phyloP scores from a whole-genome alignment of 1,284 basidiomycete genomes.

The Ganoderma lucidum region DNA sequence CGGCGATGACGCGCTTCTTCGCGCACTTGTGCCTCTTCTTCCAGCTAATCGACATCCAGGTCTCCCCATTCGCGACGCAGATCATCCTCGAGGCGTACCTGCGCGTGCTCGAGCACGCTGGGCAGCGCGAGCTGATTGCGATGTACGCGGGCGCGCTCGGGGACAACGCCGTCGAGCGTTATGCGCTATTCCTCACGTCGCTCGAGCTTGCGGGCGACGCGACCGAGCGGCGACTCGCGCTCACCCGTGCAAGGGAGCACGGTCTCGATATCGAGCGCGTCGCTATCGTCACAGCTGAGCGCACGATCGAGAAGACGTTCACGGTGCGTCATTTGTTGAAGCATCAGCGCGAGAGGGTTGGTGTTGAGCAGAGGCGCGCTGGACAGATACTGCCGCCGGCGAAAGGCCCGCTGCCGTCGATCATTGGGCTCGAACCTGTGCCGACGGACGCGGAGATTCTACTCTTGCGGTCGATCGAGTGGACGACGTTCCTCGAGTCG shows the following conservation, averaged over 20 bases:
- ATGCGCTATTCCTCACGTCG: conserved; percentile 90
- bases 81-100: conserved; percentile 91
- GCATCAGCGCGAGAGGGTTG: neutral
- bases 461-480: conserved; percentile 90
- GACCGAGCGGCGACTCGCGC: conserved; percentile 74
- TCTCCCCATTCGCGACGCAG: conserved; percentile 81
- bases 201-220: conserved; percentile 77
- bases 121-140: conserved; percentile 88
- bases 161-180: conserved; percentile 92
- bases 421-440: conserved; percentile 59
- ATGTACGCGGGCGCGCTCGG: conserved; percentile 94
- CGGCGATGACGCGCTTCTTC: conserved; percentile 87
- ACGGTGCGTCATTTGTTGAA: conserved; percentile 51
- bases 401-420: conserved; percentile 67
- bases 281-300: conserved; percentile 83
- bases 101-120: conserved; percentile 77
- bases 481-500: conserved; percentile 84
- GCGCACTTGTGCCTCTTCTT: conserved; percentile 94
- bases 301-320: conserved; percentile 80
- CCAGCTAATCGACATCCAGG: conserved; percentile 79
- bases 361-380: neutral
- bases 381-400: conserved; percentile 61
- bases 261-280: conserved; percentile 86
- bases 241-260: conserved; percentile 84
- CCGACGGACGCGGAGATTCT: conserved; percentile 68